Base-by-base conservation (phyloP, 1,139 yeast genomes). In the Sugiyamaella castrensis region DNA sequence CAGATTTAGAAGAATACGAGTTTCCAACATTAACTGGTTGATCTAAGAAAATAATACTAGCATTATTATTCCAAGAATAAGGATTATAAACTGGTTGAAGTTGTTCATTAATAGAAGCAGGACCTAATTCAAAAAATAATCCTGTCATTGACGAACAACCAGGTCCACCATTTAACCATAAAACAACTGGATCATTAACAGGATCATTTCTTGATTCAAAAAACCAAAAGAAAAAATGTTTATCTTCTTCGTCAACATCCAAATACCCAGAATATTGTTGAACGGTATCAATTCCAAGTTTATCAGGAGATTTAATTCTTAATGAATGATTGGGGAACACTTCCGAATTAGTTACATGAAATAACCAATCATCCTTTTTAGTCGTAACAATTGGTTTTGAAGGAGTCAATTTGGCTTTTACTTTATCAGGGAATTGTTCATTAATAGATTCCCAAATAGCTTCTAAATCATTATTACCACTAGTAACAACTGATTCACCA, bases 21-120 rank as follows among this genome's bases (percentile, higher is more conserved):
- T 82, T 89, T 41, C 97, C 98, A 46, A 87, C 95, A 55, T 88
- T 87, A 48, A 89, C 95, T 1, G 98, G 98, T 71, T 89, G 97
- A 69, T 91, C 98, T 62, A 91, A 77, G 75, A 87, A 91, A 64
- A 91, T 87, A 37, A 89, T 92, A 13, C 92, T 80, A 24, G 97
- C 96, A 63, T 88, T 88, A 57, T 79, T 74, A 70, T 88, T 89
- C 96, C 96, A 89, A 10, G 95, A 79, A 70, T 79, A 72, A 40
- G 91, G 91, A 71, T 88, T 88, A 69, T 72, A 73, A 48, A 82
- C 78, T 28, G 95, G 94, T 63, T 82, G 79, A 59, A 85, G 71
- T 51, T 83, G 76, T 30, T 76, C 65, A 59, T 77, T 81, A 56
- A 89, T 82, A 16, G 86, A 77, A 2, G 95, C 77, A 28, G 96